Evolutionary conservation across 805 yeast species (phyloP).

Genomic region (Candida yuanshanica): DNA sequence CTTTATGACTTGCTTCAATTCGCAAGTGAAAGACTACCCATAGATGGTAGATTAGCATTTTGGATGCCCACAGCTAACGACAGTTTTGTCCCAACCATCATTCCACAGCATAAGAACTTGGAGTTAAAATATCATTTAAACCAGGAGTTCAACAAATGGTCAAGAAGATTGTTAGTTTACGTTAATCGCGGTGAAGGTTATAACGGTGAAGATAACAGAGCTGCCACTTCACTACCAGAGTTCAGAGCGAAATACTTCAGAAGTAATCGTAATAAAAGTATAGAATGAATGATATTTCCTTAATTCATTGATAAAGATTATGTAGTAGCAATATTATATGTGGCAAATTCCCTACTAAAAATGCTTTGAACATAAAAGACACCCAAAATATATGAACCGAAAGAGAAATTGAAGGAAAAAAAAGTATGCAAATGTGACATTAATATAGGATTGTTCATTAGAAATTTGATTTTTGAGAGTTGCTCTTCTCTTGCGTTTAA

Average conservation of each 20-base stretch:
- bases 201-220: slow-evolving; percentile 41
- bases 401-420: neutral
- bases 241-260: slow-evolving; percentile 25
- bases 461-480: neutral
- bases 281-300: neutral
- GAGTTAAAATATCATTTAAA: slow-evolving; percentile 69
- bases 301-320: neutral
- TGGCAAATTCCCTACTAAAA: neutral
- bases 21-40: slow-evolving; percentile 64
- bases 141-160: slow-evolving; percentile 92
- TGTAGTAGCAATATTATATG: neutral
- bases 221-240: slow-evolving; percentile 22
- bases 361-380: neutral
- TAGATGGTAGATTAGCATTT: slow-evolving; percentile 78
- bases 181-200: slow-evolving; percentile 55
- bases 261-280: slow-evolving; percentile 4
- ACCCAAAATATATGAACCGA: neutral
- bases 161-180: slow-evolving; percentile 79
- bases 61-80: slow-evolving; percentile 99
- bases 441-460: neutral
- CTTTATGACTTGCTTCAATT: slow-evolving; percentile 73
- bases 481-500: slow-evolving; percentile 4
- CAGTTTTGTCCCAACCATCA: slow-evolving; percentile 58
- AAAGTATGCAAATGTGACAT: slow-evolving; percentile 1
- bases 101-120: slow-evolving; percentile 74